phyloP scores from a whole-genome alignment of 2,329 filamentous ascomycete species.

The Chaetothyriales sp. region DNA sequence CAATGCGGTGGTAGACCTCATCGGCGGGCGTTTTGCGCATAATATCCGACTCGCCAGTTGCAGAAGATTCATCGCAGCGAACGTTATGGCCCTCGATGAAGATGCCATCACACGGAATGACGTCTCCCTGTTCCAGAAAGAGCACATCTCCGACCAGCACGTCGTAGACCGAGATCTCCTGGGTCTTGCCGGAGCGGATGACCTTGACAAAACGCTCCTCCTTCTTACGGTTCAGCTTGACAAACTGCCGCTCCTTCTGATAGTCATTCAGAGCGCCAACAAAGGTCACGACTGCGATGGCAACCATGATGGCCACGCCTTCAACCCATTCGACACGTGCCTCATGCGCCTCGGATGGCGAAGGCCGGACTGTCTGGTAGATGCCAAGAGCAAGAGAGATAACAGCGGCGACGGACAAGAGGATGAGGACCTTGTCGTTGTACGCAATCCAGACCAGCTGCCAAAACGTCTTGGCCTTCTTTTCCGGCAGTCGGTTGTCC shows the following conservation, averaged over 20 bases:
- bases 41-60: constrained; percentile 60
- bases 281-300: constrained; percentile 59
- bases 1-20: constrained; percentile 49
- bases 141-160: constrained; percentile 60
- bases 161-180: constrained; percentile 55
- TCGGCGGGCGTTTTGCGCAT: constrained; percentile 51
- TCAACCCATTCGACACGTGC: constrained; percentile 64
- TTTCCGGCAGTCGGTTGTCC: constrained; percentile 49
- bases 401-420: constrained; percentile 51
- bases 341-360: constrained; percentile 14
- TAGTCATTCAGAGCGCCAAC: constrained; percentile 69
- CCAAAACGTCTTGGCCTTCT: constrained; percentile 51
- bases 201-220: constrained; percentile 61
- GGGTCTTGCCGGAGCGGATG: constrained; percentile 55
- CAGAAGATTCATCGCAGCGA: constrained; percentile 59
- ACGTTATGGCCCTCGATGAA: constrained; percentile 51
- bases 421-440: constrained; percentile 60
- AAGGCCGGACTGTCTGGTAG: constrained; percentile 31
- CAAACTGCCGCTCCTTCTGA: constrained; percentile 69
- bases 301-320: constrained; percentile 62
- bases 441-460: constrained; percentile 60
- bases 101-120: constrained; percentile 58
- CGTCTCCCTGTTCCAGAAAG: constrained; percentile 56
- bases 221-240: constrained; percentile 67
- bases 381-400: constrained; percentile 59